Conservation (phyloP, 1,284 basidiomycete genomes). For the Sporisorium exsertum region DNA sequence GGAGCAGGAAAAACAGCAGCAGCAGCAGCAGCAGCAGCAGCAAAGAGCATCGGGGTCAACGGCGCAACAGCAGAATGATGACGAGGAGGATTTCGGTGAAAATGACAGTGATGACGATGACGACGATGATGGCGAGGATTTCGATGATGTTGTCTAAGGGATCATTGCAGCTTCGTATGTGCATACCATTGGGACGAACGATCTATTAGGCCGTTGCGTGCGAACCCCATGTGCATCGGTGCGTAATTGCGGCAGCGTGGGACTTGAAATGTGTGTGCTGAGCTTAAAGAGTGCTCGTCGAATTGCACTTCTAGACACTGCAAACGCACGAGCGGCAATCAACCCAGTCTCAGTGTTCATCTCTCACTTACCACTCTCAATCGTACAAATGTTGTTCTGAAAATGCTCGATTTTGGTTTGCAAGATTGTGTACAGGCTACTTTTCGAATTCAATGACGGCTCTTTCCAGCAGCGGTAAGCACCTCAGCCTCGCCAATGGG, state of each 20-base stretch:
- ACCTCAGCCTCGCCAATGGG: constrained; percentile 42
- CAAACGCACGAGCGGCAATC: no score
- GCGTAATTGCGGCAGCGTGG: no score
- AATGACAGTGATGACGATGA: constrained; percentile 32
- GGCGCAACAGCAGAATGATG: constrained; percentile 5
- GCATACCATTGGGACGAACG: no score
- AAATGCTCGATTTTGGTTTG: background rate
- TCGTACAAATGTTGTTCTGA: no score
- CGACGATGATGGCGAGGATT: constrained; percentile 38
- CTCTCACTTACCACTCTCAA: no score
- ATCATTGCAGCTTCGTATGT: background rate
- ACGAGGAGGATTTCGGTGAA: constrained; percentile 42
- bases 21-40: constrained; percentile 16
- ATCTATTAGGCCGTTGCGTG: no score
- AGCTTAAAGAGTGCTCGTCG: no score
- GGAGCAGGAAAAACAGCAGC: constrained; percentile 24
- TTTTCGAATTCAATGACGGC: constrained; percentile 3
- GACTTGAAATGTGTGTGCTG: no score
- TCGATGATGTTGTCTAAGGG: constrained; percentile 35
- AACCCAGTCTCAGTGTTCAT: no score
- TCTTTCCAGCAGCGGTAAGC: constrained; percentile 42
- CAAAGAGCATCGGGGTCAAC: background rate
- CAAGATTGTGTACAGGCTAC: background rate
- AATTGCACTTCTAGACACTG: no score
- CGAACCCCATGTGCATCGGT: no score